Evolutionary conservation across 164 flowering plant species (phyloP).

Genomic region (Dillenia turbinata): DNA sequence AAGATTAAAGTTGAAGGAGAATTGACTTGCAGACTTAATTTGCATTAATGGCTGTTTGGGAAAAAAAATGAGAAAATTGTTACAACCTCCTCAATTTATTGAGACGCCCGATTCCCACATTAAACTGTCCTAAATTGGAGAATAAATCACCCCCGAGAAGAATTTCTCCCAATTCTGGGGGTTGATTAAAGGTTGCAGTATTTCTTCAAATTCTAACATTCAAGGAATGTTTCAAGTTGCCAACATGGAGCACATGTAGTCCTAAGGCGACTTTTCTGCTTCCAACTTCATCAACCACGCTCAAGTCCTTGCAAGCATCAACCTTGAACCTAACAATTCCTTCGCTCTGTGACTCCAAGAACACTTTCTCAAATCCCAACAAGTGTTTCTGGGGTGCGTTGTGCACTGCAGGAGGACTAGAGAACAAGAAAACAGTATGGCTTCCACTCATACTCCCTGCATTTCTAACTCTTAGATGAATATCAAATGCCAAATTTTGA

Average conservation of each 20-base stretch:
- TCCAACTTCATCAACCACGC: slow-evolving; percentile 80
- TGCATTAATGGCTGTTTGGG: too few relatives aligned
- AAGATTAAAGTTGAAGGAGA: too few relatives aligned
- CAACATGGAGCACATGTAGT: slow-evolving; percentile 70
- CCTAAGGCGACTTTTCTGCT: slow-evolving; percentile 71
- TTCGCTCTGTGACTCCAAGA: slow-evolving; percentile 32
- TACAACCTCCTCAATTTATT: slow-evolving; percentile 22
- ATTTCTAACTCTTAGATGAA: slow-evolving; percentile 67
- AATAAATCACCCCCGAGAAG: too few relatives aligned
- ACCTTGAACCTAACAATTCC: slow-evolving; percentile 58
- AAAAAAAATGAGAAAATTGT: slow-evolving; percentile 24
- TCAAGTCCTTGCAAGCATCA: slow-evolving; percentile 88
- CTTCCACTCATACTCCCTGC: slow-evolving; percentile 48
- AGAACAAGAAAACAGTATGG: slow-evolving; percentile 74
- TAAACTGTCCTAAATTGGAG: background rate
- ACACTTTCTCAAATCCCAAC: slow-evolving; percentile 77
- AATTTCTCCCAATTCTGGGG: slow-evolving; percentile 1
- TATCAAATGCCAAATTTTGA: slow-evolving; percentile 42
- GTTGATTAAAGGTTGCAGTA: too few relatives aligned
- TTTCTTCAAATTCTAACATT: slow-evolving; percentile 46
- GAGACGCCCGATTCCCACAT: background rate
- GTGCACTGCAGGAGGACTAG: slow-evolving; percentile 64
- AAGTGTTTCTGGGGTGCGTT: slow-evolving; percentile 78
- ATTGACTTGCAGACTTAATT: too few relatives aligned
- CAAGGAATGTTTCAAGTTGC: slow-evolving; percentile 62